A percentile compares a stretch with the other conserved stretches of the same genome.
These are phyloP conservation scores for Linum usitatissimum DNA, from an alignment of 345 rosid species.

Conservation along the genomic window DNA sequence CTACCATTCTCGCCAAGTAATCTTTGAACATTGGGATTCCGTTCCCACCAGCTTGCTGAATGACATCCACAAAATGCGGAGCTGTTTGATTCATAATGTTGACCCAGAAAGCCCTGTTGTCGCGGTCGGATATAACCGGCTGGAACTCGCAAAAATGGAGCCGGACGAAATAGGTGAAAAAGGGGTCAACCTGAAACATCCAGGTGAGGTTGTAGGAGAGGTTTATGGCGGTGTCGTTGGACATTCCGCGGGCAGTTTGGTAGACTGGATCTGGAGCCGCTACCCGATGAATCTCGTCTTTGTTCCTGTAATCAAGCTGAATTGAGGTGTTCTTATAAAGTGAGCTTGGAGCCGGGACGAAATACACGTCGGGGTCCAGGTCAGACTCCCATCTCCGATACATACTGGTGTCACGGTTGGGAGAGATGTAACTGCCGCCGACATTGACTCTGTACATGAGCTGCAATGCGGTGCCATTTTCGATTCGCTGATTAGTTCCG, in stretches of 20 bases:
- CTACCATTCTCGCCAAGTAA: conserved; percentile 2
- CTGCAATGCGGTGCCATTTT: background rate
- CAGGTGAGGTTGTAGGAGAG: conserved; percentile 11
- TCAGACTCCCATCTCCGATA: background rate
- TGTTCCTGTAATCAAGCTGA: too few relatives aligned
- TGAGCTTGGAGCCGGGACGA: background rate
- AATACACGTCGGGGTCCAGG: background rate
- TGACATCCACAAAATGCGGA: background rate
- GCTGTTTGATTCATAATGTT: conserved; percentile 9
- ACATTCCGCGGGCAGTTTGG: conserved; percentile 2
- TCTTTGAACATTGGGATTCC: conserved; percentile 11
- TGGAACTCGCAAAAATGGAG: conserved; percentile 9
- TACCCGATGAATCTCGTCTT: too few relatives aligned
- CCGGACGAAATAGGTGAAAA: conserved; percentile 7
- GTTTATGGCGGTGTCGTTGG: background rate
- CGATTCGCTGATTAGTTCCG: background rate
- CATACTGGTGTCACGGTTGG: background rate
- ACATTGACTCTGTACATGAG: conserved; percentile 1
- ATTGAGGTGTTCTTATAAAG: background rate
- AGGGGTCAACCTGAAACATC: conserved; percentile 10
- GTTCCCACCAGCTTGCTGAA: background rate
- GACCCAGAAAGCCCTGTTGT: background rate
- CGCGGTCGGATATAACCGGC: too few relatives aligned
- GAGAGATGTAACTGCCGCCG: background rate
- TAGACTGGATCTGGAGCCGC: too few relatives aligned